phyloP scores from a whole-genome alignment of 2,329 filamentous ascomycete species.

The Cyphellophora europaea region DNA sequence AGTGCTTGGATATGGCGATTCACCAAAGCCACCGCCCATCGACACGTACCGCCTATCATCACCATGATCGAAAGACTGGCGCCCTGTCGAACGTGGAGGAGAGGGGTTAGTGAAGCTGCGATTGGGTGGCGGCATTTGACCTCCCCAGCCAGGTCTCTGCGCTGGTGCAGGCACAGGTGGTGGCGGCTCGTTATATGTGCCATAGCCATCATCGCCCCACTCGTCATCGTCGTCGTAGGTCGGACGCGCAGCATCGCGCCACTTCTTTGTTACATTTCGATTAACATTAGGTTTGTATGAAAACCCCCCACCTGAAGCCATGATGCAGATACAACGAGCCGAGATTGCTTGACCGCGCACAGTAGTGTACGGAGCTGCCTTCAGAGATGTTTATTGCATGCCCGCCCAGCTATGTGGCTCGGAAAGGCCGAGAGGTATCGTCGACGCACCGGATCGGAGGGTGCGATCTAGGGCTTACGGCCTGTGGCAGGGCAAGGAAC shows the following conservation, averaged over 20 bases:
- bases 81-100: conserved; percentile 12
- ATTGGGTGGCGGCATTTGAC: conserved; percentile 9
- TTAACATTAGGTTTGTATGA: conserved; percentile 79
- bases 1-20: conserved; percentile 15
- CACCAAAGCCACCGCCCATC: conserved; percentile 7
- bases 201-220: conserved; percentile 55
- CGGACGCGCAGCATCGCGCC: conserved; percentile 79
- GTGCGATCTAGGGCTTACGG: no score
- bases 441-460: no score
- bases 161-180: conserved; percentile 19
- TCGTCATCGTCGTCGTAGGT: conserved; percentile 92
- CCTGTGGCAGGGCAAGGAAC: no score
- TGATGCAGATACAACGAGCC: conserved; percentile 1
- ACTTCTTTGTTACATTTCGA: conserved; percentile 84
- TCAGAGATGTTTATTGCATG: background rate
- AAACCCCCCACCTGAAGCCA: conserved; percentile 19
- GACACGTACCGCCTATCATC: conserved; percentile 18
- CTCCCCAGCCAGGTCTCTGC: conserved; percentile 6
- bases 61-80: conserved; percentile 17
- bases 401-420: no score
- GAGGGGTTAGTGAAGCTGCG: conserved; percentile 31
- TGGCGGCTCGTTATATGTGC: conserved; percentile 49
- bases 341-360: background rate
- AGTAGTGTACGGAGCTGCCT: background rate
- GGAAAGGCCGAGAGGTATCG: no score